A percentile compares a stretch with the other conserved stretches of the same genome.
phyloP scores from a whole-genome alignment of 768 basidiomycete genomes.

The Boletus sensibilis region DNA sequence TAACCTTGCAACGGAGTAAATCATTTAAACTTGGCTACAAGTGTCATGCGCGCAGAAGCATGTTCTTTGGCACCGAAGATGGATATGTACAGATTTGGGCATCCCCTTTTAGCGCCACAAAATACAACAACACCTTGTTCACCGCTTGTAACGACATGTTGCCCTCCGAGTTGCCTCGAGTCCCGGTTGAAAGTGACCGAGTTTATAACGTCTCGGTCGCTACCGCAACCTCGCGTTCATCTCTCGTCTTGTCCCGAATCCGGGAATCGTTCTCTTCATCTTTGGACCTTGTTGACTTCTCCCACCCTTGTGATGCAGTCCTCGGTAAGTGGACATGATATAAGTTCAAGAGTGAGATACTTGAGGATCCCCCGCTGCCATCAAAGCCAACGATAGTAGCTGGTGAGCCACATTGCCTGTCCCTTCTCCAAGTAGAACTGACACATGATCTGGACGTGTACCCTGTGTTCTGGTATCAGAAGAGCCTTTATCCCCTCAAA shows the following conservation, averaged over 20 bases:
- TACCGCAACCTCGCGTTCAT: slow-evolving; percentile 21
- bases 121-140: slow-evolving; percentile 30
- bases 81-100: background rate
- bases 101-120: background rate
- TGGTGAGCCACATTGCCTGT: slow-evolving; percentile 20
- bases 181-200: background rate
- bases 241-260: slow-evolving; percentile 23
- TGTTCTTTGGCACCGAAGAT: slow-evolving; percentile 3
- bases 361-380: slow-evolving; percentile 20
- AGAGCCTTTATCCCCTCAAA: background rate
- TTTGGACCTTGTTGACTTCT: background rate
- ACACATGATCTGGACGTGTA: background rate
- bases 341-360: slow-evolving; percentile 19
- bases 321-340: slow-evolving; percentile 16
- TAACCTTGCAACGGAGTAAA: background rate
- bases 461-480: background rate
- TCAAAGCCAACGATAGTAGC: slow-evolving; percentile 25
- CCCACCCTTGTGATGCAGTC: slow-evolving; percentile 2
- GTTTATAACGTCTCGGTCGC: slow-evolving; percentile 15
- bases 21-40: background rate
- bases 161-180: background rate
- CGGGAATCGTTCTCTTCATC: slow-evolving; percentile 18
- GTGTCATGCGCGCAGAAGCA: background rate
- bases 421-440: slow-evolving; percentile 1
- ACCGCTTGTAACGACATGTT: slow-evolving; percentile 1